Evolutionary conservation across 805 yeast species (phyloP), one percentile per base, ranked within the genome.

Genomic region (Cyberlindnera samutprakarnensis): DNA sequence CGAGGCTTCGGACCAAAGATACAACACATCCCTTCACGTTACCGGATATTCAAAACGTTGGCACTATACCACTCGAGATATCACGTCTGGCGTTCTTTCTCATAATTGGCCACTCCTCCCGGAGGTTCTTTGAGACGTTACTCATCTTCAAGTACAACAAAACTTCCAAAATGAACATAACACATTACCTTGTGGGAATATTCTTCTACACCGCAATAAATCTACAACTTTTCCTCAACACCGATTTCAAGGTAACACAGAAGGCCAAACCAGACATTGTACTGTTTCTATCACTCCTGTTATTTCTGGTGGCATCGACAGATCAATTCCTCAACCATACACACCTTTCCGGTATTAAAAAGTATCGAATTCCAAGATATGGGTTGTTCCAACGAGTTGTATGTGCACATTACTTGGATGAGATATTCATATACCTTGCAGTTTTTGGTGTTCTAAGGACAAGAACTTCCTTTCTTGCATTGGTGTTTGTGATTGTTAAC

Each of bases 351-450:
- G 53, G 33, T 40, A 46, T 39, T 23, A 42, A 45, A 36, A 46
- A 42, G 19, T 70, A 71, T 47, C 62, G 72, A 1, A 44, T 66
- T 17, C 92, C 94, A 3, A 51, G 46, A 2, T 51, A 56, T 22
- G 66, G 77, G 2, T 41, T 73, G 28, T 79, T 79, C 49, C 52
- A 53, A 26, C 51, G 51, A n/a, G 61, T 70, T 2, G 60, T 74
- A 13, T 72, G 79, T 42, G 80, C 90, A 0, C 94, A 82, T 52
- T 82, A 81, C 44, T 57, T 75, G 14, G 79, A 78, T 50, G 94
- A 82, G 47, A 57, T 77, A 6, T 18, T 68, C 22, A 65, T 82
- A 3, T 82, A 82, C 43, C 28, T 59, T 0, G 47, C 68, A 1
- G 41, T 61, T 8, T 44, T 19, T 36, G 38, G 38, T 28, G 36